Percentiles rank a stretch among this genome's conserved stretches.
These are phyloP conservation scores for Xylaria sp. DNA, from an alignment of 2,329 filamentous ascomycete species.

Conservation along the genomic window DNA sequence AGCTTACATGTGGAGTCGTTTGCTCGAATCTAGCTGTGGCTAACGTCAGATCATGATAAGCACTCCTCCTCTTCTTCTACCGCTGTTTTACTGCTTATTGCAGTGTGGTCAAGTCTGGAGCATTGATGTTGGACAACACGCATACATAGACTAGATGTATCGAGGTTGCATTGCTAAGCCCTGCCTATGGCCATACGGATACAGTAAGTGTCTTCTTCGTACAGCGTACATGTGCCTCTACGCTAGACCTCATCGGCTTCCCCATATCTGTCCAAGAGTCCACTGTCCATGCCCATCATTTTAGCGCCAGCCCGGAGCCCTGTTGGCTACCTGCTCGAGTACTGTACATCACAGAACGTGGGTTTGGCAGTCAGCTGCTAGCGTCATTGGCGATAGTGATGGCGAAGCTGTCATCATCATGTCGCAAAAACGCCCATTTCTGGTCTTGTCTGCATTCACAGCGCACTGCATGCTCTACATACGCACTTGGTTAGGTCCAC, in stretches of 20 bases:
- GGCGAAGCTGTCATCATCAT: constrained; percentile 19
- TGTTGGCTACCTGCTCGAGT: too few species aligned
- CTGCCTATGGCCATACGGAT: background rate
- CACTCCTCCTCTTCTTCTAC: constrained; percentile 10
- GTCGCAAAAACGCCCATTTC: constrained; percentile 2
- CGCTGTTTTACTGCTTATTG: constrained; percentile 19
- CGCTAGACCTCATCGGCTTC: constrained; percentile 14
- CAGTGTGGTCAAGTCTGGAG: too few species aligned
- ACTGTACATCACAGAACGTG: background rate
- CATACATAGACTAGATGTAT: too few species aligned
- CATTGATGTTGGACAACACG: too few species aligned
- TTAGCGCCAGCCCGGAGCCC: constrained; percentile 15
- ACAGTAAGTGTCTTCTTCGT: too few species aligned
- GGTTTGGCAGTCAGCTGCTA: background rate
- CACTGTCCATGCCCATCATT: constrained; percentile 14
- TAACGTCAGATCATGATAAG: background rate
- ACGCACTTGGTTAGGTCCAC: too few species aligned
- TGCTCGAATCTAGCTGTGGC: background rate
- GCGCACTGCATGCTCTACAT: too few species aligned
- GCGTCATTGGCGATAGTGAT: background rate
- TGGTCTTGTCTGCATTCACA: background rate
- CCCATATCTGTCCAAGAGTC: background rate
- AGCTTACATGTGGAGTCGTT: too few species aligned
- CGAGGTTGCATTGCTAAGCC: constrained; percentile 11
- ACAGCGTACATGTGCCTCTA: background rate